Base-by-base conservation (phyloP, 331 rosid species). In the Dryas integrifolia region DNA sequence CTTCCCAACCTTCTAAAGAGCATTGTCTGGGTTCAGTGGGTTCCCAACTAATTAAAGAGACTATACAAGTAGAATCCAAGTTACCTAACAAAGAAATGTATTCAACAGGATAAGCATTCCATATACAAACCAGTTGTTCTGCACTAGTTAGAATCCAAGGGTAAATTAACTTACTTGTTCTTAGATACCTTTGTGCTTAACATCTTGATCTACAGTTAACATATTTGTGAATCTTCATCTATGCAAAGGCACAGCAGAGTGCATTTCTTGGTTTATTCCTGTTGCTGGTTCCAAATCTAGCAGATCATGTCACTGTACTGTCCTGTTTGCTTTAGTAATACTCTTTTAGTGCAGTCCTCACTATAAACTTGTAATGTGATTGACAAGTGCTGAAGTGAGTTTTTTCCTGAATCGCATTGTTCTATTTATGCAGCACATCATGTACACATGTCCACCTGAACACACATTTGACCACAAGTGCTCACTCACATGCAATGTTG, bases 1-100 rank as follows among this genome's bases (percentile, higher is more conserved):
- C 63, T 69, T 44, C 52, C 69, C 30, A 41, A 10, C 58, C 40
- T n/a, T 21, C 16, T 15, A 59, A 65, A 40, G 66, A 45, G 66
- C 67, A 45, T 45, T 7, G 13, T 5, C 48, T 58, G 44, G 67
- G 12, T 30, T 71, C 46, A 26, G 13, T 12, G 46, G 56, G 7
- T 26, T 46, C 45, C 9, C 55, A 10, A 16, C 65, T 47, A 57
- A 43, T 45, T 24, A 41, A 16, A 73, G 58, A 16, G 11, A 62
- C 3, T 4, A 16, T 39, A 35, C 57, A 8, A 16, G 58, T 50
- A 14, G 15, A 26, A 24, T 72, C 79, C 15, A 38, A 47, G 12
- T 57, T 24, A 26, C 45, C 50, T 8, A 18, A 12, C 72, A n/a
- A 9, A 65, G 21, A 59, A 59, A 60, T 35, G 49, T 49, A 68